Evolutionary conservation across 441 rosid genomes (phyloP).

Genomic region (Corymbia citriodora): DNA sequence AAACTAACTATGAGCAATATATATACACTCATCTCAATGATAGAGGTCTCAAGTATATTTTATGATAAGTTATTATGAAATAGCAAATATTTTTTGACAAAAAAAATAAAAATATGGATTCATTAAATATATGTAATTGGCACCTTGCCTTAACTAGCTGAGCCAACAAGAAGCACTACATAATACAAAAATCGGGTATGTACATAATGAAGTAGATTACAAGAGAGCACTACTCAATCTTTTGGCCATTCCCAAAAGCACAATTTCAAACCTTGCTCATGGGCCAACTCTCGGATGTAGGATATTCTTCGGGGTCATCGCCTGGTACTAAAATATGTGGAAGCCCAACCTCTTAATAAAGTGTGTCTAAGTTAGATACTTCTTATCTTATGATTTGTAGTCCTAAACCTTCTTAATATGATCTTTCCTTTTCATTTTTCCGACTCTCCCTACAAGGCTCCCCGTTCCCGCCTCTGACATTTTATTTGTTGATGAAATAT

Average conservation of each 20-base stretch:
- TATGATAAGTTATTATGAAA: not conserved
- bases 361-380: accelerated
- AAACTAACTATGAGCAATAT: not conserved
- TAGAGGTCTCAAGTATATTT: not conserved
- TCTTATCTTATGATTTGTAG: too few species aligned
- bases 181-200: accelerated
- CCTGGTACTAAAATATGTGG: too few species aligned
- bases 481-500: too few species aligned
- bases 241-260: not conserved
- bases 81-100: not conserved
- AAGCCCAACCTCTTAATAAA: too few species aligned
- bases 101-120: not conserved
- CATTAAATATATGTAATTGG: too few species aligned
- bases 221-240: not conserved
- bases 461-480: too few species aligned
- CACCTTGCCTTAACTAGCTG: too few species aligned
- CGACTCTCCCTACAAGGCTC: accelerated
- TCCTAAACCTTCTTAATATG: too few species aligned
- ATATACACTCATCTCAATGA: accelerated
- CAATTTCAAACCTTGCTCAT: not conserved
- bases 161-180: not conserved
- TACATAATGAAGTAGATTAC: not conserved
- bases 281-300: not conserved
- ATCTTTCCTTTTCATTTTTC: too few species aligned
- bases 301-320: not conserved